Base-by-base conservation (phyloP, 768 basidiomycete genomes). In the Panellus pusillus region DNA sequence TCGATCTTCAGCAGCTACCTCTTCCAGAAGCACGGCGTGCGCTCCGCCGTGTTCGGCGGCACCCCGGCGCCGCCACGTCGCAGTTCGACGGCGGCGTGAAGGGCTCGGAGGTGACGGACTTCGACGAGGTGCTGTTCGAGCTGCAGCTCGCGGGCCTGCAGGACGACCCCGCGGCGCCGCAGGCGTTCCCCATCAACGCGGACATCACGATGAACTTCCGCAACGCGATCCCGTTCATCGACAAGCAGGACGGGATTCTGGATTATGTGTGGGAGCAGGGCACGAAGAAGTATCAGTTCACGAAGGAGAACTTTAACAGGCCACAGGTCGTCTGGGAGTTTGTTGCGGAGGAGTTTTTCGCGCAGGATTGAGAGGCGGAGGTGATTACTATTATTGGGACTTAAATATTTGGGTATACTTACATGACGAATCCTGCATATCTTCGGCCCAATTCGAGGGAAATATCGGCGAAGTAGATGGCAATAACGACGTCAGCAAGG, bases 1-100 rank as follows among this genome's bases (percentile, higher is more conserved):
- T 56, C 59, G 11, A 29, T 57, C 40, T 54, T 56, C 45, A 54
- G 47, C 37, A 32, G 32, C 28, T 57, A 57, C 42, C 44, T 57
- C 20, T 58, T 54, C 52, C 56, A 57, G 56, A 57, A 57, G 13
- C 60, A 54, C 36, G 55, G 60, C 20, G 53, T 54, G 18, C 56
- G 55, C 41, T 61, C 56, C 0, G 60, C 55, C 7, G 60, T 57
- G 18, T 61, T 61, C 24, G 20, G 45, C 20, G 45, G n/a, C 19
- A 35, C 15, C 20, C 43, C 27, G 17, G 2, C 19, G 6, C 53
- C 11, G 38, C 39, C 11, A 20, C 39, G 12, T 38, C 45, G 14
- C 52, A 44, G 18, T 47, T 54, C 44, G 36, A 45, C 20, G 52
- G 52, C 15, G 52, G 47, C 19, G 38, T 49, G 5, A 49, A 54